These are phyloP conservation scores for Botryosphaeria dothidea DNA, from an alignment of 2,329 filamentous ascomycete genomes.

Conservation along the genomic window DNA sequence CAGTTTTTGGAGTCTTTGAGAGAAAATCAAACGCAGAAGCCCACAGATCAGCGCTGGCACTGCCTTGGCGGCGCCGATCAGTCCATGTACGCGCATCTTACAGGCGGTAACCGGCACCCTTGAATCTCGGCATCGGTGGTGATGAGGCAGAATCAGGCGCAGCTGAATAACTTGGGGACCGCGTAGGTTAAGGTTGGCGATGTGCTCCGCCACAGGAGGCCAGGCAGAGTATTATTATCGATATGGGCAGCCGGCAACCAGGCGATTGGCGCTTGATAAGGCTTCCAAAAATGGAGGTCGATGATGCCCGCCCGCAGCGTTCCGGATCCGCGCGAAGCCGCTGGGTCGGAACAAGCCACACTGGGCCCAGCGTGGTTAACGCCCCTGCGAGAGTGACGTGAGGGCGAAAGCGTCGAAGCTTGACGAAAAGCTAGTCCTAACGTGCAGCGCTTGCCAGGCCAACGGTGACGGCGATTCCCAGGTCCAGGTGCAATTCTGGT, in stretches of 20 bases:
- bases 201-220: neutral
- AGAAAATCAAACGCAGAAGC: neutral
- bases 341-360: conserved; percentile 3
- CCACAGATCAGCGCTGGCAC: conserved; percentile 7
- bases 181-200: neutral
- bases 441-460: neutral
- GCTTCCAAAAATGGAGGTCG: neutral
- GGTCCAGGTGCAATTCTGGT: neutral
- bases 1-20: neutral
- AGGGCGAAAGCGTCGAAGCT: conserved; percentile 3
- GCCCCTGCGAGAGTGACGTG: conserved; percentile 11
- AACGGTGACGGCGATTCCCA: neutral
- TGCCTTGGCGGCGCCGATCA: conserved; percentile 5
- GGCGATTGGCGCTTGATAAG: conserved; percentile 15
- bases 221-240: neutral
- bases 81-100: conserved; percentile 3
- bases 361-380: neutral
- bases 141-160: neutral
- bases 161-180: neutral
- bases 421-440: conserved; percentile 15
- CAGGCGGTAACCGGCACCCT: neutral
- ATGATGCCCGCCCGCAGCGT: conserved; percentile 6
- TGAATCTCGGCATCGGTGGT: neutral
- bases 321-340: conserved; percentile 13
- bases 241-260: neutral